Percentiles rank a stretch among this genome's conserved stretches.
These are phyloP conservation scores for Phaeotremella fagi DNA, from an alignment of 768 basidiomycete species.

Conservation along the genomic window DNA sequence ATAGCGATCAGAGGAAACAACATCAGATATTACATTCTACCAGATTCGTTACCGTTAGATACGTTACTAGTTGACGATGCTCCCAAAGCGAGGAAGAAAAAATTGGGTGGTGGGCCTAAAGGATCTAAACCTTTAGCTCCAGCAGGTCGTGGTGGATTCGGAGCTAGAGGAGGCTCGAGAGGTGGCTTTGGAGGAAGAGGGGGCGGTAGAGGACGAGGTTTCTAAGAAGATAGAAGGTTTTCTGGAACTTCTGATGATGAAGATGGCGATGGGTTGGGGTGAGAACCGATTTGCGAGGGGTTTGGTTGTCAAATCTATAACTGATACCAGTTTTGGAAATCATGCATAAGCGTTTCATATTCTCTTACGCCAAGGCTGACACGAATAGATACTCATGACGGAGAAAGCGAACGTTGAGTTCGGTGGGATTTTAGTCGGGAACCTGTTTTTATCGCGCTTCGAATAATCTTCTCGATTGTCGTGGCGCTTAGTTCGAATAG, in stretches of 20 bases:
- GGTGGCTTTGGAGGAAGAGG: constrained; percentile 17
- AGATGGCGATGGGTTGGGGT: neutral
- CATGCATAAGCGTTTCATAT: too few species aligned
- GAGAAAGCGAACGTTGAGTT: too few species aligned
- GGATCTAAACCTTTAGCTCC: constrained; percentile 50
- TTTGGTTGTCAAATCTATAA: too few species aligned
- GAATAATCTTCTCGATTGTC: too few species aligned
- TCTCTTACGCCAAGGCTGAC: too few species aligned
- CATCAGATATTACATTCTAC: constrained; percentile 94
- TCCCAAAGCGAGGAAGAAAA: constrained; percentile 92
- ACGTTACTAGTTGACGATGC: constrained; percentile 96
- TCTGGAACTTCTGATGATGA: neutral
- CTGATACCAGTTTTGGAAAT: too few species aligned
- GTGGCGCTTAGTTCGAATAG: too few species aligned
- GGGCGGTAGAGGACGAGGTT: constrained; percentile 14
- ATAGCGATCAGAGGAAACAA: constrained; percentile 95
- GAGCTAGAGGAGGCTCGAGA: constrained; percentile 55
- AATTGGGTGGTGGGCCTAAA: constrained; percentile 63
- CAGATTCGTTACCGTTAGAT: constrained; percentile 91
- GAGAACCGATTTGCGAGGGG: neutral
- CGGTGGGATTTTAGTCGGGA: too few species aligned
- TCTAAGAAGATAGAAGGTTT: constrained; percentile 2
- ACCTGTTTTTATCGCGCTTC: too few species aligned
- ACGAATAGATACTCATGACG: too few species aligned
- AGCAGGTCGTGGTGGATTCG: constrained; percentile 50